These are phyloP conservation scores for Colletotrichum sidae DNA, from an alignment of 2,329 filamentous ascomycete species.

Conservation along the genomic window DNA sequence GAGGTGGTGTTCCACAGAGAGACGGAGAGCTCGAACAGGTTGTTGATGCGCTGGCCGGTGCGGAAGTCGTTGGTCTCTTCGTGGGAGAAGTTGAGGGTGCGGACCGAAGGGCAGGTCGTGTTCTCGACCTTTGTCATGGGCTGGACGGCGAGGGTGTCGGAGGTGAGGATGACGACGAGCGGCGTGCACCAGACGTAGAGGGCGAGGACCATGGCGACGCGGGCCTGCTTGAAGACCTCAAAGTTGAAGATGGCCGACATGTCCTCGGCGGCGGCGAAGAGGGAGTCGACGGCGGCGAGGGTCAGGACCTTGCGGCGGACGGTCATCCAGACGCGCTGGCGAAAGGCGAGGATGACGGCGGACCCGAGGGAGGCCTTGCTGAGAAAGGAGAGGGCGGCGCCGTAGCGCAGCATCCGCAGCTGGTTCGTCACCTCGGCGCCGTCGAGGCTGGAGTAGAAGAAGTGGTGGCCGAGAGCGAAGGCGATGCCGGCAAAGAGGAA, in stretches of 20 bases:
- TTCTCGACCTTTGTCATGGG: constrained; percentile 40
- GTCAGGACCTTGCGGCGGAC: constrained; percentile 39
- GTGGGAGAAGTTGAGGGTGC: constrained; percentile 47
- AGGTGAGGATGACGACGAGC: constrained; percentile 52
- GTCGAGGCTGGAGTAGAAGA: constrained; percentile 48
- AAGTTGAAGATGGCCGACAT: constrained; percentile 44
- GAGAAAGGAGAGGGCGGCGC: constrained; percentile 50
- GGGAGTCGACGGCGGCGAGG: constrained; percentile 42
- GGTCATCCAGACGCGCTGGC: constrained; percentile 41
- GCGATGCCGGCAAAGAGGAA: constrained; percentile 47
- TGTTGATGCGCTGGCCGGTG: constrained; percentile 42
- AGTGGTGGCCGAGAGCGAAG: constrained; percentile 49
- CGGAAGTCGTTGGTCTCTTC: constrained; percentile 51
- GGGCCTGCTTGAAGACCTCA: constrained; percentile 47
- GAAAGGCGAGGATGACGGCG: constrained; percentile 45
- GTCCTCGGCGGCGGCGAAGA: constrained; percentile 49
- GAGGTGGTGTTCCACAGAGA: constrained; percentile 48
- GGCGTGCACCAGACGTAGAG: constrained; percentile 52
- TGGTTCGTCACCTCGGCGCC: constrained; percentile 47
- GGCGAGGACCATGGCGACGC: constrained; percentile 48
- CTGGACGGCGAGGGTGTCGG: constrained; percentile 50
- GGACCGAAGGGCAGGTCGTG: constrained; percentile 44
- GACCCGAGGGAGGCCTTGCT: constrained; percentile 50
- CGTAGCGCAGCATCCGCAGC: constrained; percentile 49
- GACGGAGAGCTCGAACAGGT: constrained; percentile 44